These are phyloP conservation scores for Forsythia viridissima DNA, from an alignment of 257 asterid species.

Conservation along the genomic window DNA sequence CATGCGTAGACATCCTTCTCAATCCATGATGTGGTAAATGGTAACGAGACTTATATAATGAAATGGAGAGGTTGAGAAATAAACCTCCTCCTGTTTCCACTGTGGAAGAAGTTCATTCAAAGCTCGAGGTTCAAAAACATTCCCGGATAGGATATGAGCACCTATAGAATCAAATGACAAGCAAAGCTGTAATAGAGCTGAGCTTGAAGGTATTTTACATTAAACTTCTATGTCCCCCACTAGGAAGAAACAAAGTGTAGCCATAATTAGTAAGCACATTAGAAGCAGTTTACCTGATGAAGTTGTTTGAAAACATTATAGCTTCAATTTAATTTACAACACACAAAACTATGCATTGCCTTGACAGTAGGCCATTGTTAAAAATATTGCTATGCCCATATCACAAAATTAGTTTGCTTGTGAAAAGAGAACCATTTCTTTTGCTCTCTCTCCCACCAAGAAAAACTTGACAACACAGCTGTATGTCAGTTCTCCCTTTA, in stretches of 20 bases:
- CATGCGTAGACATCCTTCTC: constrained; percentile 8
- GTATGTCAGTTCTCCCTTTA: not conserved
- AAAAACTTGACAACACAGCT: not conserved
- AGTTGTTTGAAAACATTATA: not conserved
- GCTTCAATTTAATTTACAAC: not conserved
- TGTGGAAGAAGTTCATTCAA: constrained; percentile 90
- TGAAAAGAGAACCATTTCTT: not conserved
- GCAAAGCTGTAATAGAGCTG: not conserved
- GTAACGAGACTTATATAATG: not conserved
- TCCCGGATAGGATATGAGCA: constrained; percentile 94
- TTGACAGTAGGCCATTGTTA: not conserved
- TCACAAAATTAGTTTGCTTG: constrained; percentile 3
- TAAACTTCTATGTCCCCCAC: constrained; percentile 15
- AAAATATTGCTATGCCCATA: not conserved
- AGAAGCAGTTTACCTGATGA: not conserved
- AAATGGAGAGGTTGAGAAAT: constrained; percentile 21
- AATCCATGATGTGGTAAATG: not conserved
- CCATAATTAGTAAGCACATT: not conserved
- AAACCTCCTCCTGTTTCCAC: constrained; percentile 87
- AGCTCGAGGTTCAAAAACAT: constrained; percentile 93
- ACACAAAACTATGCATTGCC: no score
- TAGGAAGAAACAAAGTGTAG: constrained; percentile 15
- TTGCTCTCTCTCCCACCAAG: no score
- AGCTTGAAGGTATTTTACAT: constrained; percentile 1
- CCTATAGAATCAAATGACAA: constrained; percentile 47